These are phyloP conservation scores for Pisolithus orientalis DNA, from an alignment of 768 basidiomycete genomes.

Conservation along the genomic window DNA sequence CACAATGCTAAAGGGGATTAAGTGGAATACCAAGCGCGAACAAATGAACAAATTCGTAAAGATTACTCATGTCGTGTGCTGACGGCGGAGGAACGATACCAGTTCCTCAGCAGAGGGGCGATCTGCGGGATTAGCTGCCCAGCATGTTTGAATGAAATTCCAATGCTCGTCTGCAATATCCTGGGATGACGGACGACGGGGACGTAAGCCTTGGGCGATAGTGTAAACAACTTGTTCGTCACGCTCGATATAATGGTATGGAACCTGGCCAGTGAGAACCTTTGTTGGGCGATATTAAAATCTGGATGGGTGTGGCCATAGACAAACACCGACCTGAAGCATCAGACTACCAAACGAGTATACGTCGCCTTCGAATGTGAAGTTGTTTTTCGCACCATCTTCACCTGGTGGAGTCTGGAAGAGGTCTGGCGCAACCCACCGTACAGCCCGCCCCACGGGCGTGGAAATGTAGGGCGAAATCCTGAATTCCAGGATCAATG, in stretches of 20 bases:
- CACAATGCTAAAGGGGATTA: background rate
- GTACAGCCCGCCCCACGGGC: constrained; percentile 36
- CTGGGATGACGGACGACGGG: background rate
- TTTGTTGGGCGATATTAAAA: background rate
- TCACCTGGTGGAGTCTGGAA: constrained; percentile 22
- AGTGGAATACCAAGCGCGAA: background rate
- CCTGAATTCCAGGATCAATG: constrained; percentile 19
- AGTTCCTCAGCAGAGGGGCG: background rate
- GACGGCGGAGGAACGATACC: background rate
- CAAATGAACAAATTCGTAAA: background rate
- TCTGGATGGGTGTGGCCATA: constrained; percentile 5
- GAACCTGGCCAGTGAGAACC: constrained; percentile 7
- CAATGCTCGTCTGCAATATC: constrained; percentile 1
- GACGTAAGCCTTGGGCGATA: constrained; percentile 2
- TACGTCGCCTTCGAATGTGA: constrained; percentile 1
- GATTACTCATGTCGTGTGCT: background rate
- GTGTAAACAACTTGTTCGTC: constrained; percentile 7
- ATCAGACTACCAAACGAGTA: constrained; percentile 25
- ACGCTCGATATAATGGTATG: constrained; percentile 7
- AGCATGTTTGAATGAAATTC: constrained; percentile 6
- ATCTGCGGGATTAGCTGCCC: constrained; percentile 11
- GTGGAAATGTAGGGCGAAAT: constrained; percentile 21
- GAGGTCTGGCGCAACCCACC: constrained; percentile 40
- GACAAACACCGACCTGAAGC: constrained; percentile 12
- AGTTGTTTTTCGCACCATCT: background rate